Percentiles rank a stretch among this genome's conserved stretches.
Conservation (phyloP, 2,329 filamentous ascomycete species). For the Epichloe coenophiala region DNA sequence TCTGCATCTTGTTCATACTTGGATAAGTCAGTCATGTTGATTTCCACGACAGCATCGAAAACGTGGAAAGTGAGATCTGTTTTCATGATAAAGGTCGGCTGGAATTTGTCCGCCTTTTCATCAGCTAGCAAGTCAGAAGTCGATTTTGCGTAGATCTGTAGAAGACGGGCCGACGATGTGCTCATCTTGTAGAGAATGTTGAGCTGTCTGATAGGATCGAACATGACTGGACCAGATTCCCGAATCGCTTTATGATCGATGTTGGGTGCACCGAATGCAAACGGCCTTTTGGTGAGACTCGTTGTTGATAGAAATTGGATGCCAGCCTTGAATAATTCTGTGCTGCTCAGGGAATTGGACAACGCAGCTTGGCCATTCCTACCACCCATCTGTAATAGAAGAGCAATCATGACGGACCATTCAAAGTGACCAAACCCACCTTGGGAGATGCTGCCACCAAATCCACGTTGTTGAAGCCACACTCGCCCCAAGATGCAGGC, state of each 20-base stretch:
- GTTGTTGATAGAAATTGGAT: conserved; percentile 73
- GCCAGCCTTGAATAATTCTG: conserved; percentile 87
- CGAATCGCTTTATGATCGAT: conserved; percentile 21
- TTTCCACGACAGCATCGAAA: conserved; percentile 35
- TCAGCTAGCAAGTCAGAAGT: conserved; percentile 67
- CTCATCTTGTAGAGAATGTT: conserved; percentile 90
- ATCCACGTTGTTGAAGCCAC: conserved; percentile 82
- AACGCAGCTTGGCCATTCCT: conserved; percentile 58
- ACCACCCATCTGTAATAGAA: conserved; percentile 67
- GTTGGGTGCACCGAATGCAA: conserved; percentile 30
- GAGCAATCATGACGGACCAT: conserved; percentile 68
- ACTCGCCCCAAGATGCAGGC: conserved; percentile 74
- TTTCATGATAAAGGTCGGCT: conserved; percentile 64
- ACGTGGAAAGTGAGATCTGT: conserved; percentile 39
- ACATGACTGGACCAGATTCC: conserved; percentile 53
- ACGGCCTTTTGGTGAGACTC: conserved; percentile 56
- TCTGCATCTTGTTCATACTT: conserved; percentile 21
- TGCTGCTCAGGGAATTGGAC: conserved; percentile 71
- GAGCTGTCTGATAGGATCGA: conserved; percentile 58
- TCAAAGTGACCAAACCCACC: conserved; percentile 93
- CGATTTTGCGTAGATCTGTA: conserved; percentile 61
- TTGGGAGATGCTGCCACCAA: conserved; percentile 51
- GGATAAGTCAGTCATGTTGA: conserved; percentile 17
- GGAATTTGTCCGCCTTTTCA: conserved; percentile 64
- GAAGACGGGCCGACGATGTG: conserved; percentile 61